Percentiles rank a stretch among this genome's conserved stretches.
phyloP scores from a whole-genome alignment of 352 stramenopile genomes.

The Globisporangium irregulare region DNA sequence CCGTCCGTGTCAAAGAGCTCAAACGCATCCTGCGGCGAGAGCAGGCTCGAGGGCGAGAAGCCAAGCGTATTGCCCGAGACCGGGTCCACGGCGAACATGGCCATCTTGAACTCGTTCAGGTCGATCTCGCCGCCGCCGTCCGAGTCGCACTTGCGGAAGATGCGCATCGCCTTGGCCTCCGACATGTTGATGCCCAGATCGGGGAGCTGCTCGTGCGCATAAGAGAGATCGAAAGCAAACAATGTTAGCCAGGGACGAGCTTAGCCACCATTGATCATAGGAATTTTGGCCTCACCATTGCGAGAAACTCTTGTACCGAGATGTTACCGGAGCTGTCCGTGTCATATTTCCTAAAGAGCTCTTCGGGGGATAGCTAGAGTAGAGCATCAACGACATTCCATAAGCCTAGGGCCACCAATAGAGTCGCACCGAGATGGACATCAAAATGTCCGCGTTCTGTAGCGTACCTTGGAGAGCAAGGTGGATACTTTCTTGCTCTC shows the following conservation, averaged over 20 bases:
- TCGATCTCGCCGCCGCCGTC: slow-evolving; percentile 90
- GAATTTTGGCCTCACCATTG: slow-evolving; percentile 45
- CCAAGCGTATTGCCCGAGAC: slow-evolving; percentile 73
- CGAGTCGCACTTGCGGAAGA: slow-evolving; percentile 90
- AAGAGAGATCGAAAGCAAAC: not conserved
- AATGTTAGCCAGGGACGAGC: too few species aligned
- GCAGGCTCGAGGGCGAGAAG: slow-evolving; percentile 80
- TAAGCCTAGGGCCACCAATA: too few species aligned
- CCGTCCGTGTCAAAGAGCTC: slow-evolving; percentile 90
- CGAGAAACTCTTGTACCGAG: slow-evolving; percentile 89
- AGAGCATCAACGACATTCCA: not conserved
- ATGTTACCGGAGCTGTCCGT: slow-evolving; percentile 88
- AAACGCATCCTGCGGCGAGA: slow-evolving; percentile 89
- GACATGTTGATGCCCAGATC: slow-evolving; percentile 86
- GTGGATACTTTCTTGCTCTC: slow-evolving; percentile 68
- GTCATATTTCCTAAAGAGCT: slow-evolving; percentile 92
- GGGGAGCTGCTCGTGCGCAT: slow-evolving; percentile 53
- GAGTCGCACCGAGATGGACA: not conserved
- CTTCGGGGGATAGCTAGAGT: slow-evolving; percentile 64
- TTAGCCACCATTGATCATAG: not conserved
- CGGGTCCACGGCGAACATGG: slow-evolving; percentile 90
- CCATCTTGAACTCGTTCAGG: slow-evolving; percentile 92
- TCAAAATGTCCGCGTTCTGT: not conserved
- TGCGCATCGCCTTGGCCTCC: slow-evolving; percentile 86
- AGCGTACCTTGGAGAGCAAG: slow-evolving; percentile 48